Percentiles rank a stretch among this genome's conserved stretches.
Evolutionary conservation across 345 rosid species (phyloP).

Genomic region (Pelargonium nanum): DNA sequence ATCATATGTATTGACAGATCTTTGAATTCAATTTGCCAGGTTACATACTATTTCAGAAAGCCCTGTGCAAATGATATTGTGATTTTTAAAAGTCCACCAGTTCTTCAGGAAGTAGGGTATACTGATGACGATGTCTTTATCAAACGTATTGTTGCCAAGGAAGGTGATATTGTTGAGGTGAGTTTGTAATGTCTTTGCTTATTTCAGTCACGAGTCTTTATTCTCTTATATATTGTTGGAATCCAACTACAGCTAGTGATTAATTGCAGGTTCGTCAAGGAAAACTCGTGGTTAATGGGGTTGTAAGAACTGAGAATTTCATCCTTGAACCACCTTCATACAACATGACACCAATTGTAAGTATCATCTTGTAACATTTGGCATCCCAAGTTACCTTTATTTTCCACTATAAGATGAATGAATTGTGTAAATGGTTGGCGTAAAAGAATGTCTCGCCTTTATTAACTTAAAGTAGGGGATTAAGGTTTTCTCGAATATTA

Average conservation of each 20-base stretch:
- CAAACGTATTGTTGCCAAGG: conserved; percentile 81
- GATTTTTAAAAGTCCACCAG: conserved; percentile 89
- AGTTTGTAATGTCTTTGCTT: conserved; percentile 9
- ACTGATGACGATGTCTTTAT: conserved; percentile 91
- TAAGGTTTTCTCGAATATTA: not conserved
- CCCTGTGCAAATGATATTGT: conserved; percentile 92
- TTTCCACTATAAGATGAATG: not conserved
- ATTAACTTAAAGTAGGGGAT: not conserved
- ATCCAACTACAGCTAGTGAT: conserved; percentile 1
- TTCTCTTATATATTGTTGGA: not conserved
- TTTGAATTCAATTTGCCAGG: conserved; percentile 37
- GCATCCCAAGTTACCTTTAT: not conserved
- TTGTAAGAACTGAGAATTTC: conserved; percentile 51
- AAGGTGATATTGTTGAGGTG: conserved; percentile 91
- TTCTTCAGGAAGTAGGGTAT: conserved; percentile 90
- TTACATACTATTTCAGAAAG: conserved; percentile 73
- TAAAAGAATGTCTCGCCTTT: not conserved
- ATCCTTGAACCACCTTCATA: conserved; percentile 69
- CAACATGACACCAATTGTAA: conserved; percentile 70
- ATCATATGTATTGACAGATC: not conserved
- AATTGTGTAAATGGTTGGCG: not conserved
- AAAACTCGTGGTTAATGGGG: conserved; percentile 72
- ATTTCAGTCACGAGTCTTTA: not conserved
- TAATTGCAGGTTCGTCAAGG: conserved; percentile 53
- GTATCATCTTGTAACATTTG: conserved; percentile 15